Evolutionary conservation across 2,329 filamentous ascomycete genomes (phyloP).

Genomic region (Dichotomopilus funicola): DNA sequence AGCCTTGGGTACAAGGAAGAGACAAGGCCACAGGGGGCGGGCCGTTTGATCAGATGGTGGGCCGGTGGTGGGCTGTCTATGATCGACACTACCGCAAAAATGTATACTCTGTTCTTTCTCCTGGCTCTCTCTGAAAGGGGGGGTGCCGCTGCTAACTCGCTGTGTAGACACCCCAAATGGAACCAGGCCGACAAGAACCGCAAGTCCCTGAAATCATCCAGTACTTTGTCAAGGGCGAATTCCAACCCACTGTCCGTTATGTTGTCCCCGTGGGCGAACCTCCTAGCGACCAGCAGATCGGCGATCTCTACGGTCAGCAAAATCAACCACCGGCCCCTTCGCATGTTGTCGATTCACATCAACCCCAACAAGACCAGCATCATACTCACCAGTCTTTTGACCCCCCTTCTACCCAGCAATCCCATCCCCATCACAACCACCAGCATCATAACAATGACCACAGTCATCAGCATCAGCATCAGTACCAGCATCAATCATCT

Average conservation of each 20-base stretch:
- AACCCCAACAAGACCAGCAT: conserved; percentile 20
- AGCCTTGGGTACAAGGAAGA: conserved; percentile 75
- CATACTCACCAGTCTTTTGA: conserved; percentile 12
- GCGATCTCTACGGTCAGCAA: conserved; percentile 27
- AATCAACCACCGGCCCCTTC: conserved; percentile 24
- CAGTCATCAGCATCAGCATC: neutral
- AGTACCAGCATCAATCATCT: conserved; percentile 8
- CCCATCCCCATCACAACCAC: conserved; percentile 19
- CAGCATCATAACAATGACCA: conserved; percentile 9
- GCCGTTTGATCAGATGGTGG: conserved; percentile 76
- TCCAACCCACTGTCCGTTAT: conserved; percentile 31
- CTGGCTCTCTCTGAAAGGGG: no score
- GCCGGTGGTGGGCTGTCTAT: conserved; percentile 90
- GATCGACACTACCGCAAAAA: conserved; percentile 69
- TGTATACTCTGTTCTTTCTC: conserved; percentile 29
- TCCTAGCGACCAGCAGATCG: conserved; percentile 20
- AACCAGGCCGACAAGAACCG: conserved; percentile 8
- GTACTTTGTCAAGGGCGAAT: conserved; percentile 51
- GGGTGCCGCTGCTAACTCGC: conserved; percentile 3
- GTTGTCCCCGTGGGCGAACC: conserved; percentile 32
- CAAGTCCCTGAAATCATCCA: conserved; percentile 37
- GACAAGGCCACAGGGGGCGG: conserved; percentile 46
- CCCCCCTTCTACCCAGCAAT: conserved; percentile 13
- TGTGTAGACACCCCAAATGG: conserved; percentile 2
- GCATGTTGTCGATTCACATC: conserved; percentile 17